Evolutionary conservation across 306 rosid species (phyloP).

Genomic region (Castanea crenata): DNA sequence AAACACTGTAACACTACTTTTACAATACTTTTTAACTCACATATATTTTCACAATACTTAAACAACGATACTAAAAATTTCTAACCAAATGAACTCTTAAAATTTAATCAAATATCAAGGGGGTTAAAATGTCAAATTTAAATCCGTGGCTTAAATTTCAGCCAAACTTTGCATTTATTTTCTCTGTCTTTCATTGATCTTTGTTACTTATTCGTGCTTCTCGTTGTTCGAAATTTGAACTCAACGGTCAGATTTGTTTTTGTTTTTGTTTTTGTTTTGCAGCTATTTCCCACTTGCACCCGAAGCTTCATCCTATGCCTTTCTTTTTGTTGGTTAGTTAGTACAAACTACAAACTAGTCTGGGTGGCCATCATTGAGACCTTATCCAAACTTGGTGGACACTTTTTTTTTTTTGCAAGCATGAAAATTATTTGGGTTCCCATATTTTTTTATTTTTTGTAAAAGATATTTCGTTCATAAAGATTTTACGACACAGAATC

Average conservation of each 20-base stretch:
- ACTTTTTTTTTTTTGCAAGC: not conserved
- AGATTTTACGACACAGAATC: not conserved
- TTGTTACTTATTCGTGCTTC: not conserved
- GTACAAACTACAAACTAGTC: not conserved
- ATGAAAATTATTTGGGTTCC: not conserved
- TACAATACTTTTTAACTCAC: too few relatives aligned
- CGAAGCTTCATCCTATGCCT: not conserved
- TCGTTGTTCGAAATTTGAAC: conserved; percentile 14
- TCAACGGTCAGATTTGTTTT: conserved; percentile 16
- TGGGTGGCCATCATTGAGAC: too few relatives aligned
- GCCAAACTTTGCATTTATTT: not conserved
- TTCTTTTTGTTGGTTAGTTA: not conserved
- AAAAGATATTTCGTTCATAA: not conserved
- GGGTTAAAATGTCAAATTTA: too few relatives aligned
- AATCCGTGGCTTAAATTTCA: accelerated
- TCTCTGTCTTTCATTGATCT: not conserved
- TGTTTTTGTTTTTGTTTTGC: not conserved
- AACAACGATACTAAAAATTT: too few relatives aligned
- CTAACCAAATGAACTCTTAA: too few relatives aligned
- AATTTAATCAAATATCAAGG: accelerated
- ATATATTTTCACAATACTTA: too few relatives aligned
- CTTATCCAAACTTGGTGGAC: not conserved
- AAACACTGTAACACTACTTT: too few relatives aligned
- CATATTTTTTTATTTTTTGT: not conserved
- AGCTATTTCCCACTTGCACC: not conserved